These are phyloP conservation scores for Abrus precatorius DNA, from an alignment of 306 rosid genomes.

Conservation along the genomic window DNA sequence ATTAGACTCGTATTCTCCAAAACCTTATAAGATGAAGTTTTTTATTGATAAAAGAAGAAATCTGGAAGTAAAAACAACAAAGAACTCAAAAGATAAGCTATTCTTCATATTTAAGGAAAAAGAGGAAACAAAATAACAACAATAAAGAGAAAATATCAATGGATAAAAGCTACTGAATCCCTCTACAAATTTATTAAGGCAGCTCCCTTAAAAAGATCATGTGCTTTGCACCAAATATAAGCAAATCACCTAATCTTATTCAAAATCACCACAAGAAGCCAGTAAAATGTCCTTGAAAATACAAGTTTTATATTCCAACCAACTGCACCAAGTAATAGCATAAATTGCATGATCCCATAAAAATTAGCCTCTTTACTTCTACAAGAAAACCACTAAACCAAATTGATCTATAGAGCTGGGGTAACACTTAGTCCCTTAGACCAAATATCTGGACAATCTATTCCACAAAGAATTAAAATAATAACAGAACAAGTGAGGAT, in stretches of 20 bases:
- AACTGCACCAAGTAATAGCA: not conserved
- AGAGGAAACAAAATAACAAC: slow-evolving; percentile 1
- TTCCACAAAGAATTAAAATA: not conserved
- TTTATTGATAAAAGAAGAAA: not conserved
- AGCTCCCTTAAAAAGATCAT: not conserved
- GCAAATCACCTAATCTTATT: not conserved
- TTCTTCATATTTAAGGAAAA: not conserved
- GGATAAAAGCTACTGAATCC: not conserved
- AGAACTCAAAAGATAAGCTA: not conserved
- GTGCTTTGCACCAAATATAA: slow-evolving; percentile 13
- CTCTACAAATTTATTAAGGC: not conserved
- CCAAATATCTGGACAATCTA: not conserved
- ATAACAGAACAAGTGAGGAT: not conserved
- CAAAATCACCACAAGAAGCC: not conserved
- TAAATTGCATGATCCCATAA: not conserved
- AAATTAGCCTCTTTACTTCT: slow-evolving; percentile 1
- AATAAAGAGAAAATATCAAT: not conserved
- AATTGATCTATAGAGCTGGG: not conserved
- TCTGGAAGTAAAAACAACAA: not conserved
- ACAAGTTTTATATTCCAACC: not conserved
- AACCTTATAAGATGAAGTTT: not conserved
- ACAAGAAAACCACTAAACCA: not conserved
- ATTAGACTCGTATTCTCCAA: not conserved
- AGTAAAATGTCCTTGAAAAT: not conserved
- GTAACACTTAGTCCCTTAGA: not conserved